phyloP scores from a whole-genome alignment of 805 yeast species.

The Debaryomyces maramus region DNA sequence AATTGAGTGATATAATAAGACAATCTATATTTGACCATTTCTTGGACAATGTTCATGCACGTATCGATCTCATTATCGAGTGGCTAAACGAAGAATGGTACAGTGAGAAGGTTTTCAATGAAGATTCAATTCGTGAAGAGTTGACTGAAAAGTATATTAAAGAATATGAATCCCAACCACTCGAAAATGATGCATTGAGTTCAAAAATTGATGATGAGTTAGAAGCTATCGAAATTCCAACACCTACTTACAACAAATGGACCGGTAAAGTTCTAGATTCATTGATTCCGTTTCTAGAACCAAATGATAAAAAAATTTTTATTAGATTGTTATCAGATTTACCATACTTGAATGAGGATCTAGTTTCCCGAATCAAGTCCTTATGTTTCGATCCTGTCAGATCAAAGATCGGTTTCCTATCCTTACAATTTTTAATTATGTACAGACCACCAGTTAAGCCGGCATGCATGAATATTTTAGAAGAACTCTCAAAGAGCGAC shows the following conservation, averaged over 20 bases:
- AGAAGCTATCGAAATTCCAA: slow-evolving; percentile 20
- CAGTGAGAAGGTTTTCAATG: slow-evolving; percentile 49
- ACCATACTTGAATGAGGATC: slow-evolving; percentile 66
- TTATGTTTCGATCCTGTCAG: slow-evolving; percentile 86
- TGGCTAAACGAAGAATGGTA: slow-evolving; percentile 98
- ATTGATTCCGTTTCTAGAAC: slow-evolving; percentile 80
- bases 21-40: slow-evolving; percentile 71
- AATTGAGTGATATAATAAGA: slow-evolving; percentile 62
- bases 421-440: slow-evolving; percentile 81
- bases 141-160: slow-evolving; percentile 12
- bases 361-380: slow-evolving; percentile 66
- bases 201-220: slow-evolving; percentile 18
- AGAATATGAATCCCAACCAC: slow-evolving; percentile 14
- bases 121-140: slow-evolving; percentile 24
- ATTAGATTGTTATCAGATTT: slow-evolving; percentile 83
- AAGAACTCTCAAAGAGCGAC: slow-evolving; percentile 42
- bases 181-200: slow-evolving; percentile 19
- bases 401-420: slow-evolving; percentile 74
- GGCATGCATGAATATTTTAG: slow-evolving; percentile 49
- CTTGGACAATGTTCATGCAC: slow-evolving; percentile 65
- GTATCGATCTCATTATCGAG: slow-evolving; percentile 75
- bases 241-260: slow-evolving; percentile 66
- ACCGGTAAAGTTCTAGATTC: slow-evolving; percentile 71
- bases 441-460: slow-evolving; percentile 82
- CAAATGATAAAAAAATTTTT: slow-evolving; percentile 75